These are phyloP conservation scores for Tulasnella sp. DNA, from an alignment of 768 basidiomycete genomes.

Conservation along the genomic window DNA sequence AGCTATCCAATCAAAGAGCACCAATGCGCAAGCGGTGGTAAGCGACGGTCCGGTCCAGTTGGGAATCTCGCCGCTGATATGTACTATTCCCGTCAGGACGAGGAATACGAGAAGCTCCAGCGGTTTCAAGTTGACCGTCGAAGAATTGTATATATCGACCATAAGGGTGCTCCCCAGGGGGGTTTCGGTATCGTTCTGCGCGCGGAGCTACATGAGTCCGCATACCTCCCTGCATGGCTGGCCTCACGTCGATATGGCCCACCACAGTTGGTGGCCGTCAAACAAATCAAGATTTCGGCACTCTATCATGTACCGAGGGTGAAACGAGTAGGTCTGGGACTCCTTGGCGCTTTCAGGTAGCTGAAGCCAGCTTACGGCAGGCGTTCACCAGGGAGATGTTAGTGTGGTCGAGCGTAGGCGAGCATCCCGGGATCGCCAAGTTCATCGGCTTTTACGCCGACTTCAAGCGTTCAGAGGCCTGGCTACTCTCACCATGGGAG, in stretches of 20 bases:
- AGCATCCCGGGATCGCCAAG: neutral
- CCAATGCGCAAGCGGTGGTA: neutral
- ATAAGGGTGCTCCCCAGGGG: neutral
- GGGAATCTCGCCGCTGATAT: neutral
- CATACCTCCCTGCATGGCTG: neutral
- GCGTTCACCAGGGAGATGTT: neutral
- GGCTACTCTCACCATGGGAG: neutral
- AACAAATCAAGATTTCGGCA: neutral
- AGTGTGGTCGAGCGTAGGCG: neutral
- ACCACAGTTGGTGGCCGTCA: neutral
- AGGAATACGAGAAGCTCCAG: neutral
- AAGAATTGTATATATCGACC: neutral
- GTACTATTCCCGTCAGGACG: neutral
- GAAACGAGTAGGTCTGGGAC: neutral
- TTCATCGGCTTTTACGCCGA: neutral
- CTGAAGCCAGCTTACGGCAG: neutral
- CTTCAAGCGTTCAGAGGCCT: neutral
- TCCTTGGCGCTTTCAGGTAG: neutral
- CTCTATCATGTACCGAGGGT: neutral
- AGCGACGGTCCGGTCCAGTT: neutral
- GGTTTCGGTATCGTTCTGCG: neutral
- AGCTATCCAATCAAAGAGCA: neutral
- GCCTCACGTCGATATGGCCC: neutral
- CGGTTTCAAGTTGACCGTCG: neutral
- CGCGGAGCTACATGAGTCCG: neutral